Base-by-base conservation (phyloP, 257 asterid genomes). In the Craterostigma plantagineum region DNA sequence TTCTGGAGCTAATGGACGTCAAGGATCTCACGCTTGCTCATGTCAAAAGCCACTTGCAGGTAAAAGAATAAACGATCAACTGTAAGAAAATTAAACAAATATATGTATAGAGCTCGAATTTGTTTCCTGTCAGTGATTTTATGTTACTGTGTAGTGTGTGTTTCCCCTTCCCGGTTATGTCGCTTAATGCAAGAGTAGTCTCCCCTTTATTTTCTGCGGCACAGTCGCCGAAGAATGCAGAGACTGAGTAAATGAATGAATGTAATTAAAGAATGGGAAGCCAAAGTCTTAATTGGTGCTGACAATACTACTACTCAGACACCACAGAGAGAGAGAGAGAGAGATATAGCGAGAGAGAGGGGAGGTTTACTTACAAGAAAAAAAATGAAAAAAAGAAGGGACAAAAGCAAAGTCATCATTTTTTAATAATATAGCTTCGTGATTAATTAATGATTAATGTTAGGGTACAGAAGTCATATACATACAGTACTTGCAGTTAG, bases 21-120 rank as follows among this genome's bases (percentile, higher is more conserved):
- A 85, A 85, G 61, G 96, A 85, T 85, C 96, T 85, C 65, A 85
- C 96, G 15, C 58, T 85, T 38, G 86, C 96, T 52, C 96, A 85
- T 60, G 96, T 85, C 30, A 85, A 85, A 67, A 75, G 91, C 79
- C 96, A 86, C 73, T 81, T 86, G 45, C 96, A 85, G 96, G 96
- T 85, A 71, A 10, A 8, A 30, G 13, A 12, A 15, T 4, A 5
- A n/a, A 14, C 1, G 12, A 10, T 11, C 16, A 8, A 6, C 9
- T 7, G 11, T 10, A 10, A 7, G 3, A 43, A 43, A 43, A n/a
- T n/a, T n/a, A n/a, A n/a, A 13, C 9, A n/a, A 27, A n/a, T n/a
- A 33, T 8, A 23, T 11, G 15, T 10, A 23, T 1, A 11, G 7
- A n/a, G 37, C 39, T 8, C 12, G 7, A 17, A 16, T n/a, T 58